Evolutionary conservation across 1,139 yeast genomes (phyloP), one percentile per base, ranked within the genome.

Genomic region (Meyerozyma smithsonii): DNA sequence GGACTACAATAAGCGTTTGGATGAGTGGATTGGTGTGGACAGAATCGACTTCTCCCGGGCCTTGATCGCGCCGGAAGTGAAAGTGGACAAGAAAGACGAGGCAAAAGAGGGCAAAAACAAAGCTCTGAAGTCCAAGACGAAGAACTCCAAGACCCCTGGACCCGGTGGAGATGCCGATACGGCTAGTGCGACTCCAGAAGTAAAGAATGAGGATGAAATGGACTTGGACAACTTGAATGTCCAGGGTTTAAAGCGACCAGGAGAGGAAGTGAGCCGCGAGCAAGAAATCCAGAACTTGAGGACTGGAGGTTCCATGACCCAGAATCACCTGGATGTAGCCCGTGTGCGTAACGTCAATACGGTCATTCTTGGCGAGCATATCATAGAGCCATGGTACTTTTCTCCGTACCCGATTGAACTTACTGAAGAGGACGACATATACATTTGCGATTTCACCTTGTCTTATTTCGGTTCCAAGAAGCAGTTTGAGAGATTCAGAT

Each of bases 301-400:
- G 51, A 89, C 96, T 0, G 74, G 95, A 20, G 98, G 98, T 2
- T 90, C 97, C 1, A 92, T 94, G 98, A 86, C 95, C 6, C 98
- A 94, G 60, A 74, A 73, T 48, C 84, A 86, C 49, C 83, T 81
- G 56, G 98, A 92, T 56, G 88, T 92, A 19, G 89, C 97, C 0
- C 73, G 95, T 44, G 97, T 92, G 35, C 75, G 97, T 51, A 92
- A 92, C 57, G 71, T 94, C 48, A 72, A 78, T 30, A 72, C 78
- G 36, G 77, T 92, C 4, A 83, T 88, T 4, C 79, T 92, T 63
- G 99, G 98, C 1, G 86, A 84, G 47, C 89, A 82, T 60, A 86
- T 86, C 47, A 87, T 94, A 37, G 99, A 92, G 58, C 98, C 99
- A 1, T 92, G 99, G 99, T 94, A 92, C 62, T 92, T 94, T 56